Conservation (phyloP, 1,284 basidiomycete genomes). For the Boletus sp. region DNA sequence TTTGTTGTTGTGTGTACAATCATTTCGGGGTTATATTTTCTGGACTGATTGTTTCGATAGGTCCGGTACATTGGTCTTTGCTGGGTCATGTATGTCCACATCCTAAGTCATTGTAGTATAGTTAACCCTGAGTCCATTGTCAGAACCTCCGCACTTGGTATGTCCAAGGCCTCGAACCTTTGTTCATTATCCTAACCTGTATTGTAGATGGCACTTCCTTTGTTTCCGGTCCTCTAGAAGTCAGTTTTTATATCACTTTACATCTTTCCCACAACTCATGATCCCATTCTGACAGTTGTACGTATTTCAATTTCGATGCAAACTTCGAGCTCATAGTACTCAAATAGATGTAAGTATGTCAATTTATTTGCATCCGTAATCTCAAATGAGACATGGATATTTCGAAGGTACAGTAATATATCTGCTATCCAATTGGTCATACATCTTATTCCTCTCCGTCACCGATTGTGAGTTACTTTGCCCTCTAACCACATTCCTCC, state of each 20-base stretch:
- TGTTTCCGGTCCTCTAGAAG: not conserved
- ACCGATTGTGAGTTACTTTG: not conserved
- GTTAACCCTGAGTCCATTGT: not conserved
- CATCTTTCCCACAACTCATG: not conserved
- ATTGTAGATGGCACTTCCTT: not conserved
- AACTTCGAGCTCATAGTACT: not conserved
- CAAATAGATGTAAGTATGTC: not conserved
- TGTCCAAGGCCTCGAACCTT: not conserved
- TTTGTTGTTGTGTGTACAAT: not conserved
- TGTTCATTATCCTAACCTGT: too few species aligned
- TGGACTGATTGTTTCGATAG: not conserved
- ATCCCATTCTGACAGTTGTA: not conserved
- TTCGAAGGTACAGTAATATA: not conserved
- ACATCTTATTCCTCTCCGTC: not conserved
- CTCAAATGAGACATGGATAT: not conserved
- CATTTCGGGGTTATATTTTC: not conserved
- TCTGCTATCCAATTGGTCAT: not conserved
- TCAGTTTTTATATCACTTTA: not conserved
- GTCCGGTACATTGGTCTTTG: too few species aligned
- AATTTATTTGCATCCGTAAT: not conserved
- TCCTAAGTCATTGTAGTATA: not conserved
- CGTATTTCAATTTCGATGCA: not conserved
- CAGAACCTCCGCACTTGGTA: not conserved
- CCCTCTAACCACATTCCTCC: not conserved
- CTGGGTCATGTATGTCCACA: not conserved